Base-by-base conservation (phyloP, 192 early-diverging fungal genomes). In the Coemansia sp. region DNA sequence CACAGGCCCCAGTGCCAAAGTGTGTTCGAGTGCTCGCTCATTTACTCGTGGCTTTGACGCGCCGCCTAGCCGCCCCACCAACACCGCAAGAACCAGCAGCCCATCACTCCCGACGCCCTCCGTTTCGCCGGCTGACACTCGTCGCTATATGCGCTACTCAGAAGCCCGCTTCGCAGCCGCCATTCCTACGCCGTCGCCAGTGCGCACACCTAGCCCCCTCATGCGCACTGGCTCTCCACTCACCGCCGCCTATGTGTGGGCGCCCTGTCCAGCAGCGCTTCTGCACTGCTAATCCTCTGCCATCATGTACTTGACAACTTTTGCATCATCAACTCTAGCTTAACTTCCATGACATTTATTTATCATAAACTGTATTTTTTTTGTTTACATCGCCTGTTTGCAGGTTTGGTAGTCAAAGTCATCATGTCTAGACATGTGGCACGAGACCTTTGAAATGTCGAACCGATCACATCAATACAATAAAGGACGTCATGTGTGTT, bases 131-230 rank as follows among this genome's bases (percentile, higher is more conserved):
- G 68, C 75, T 2, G 72, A 75, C 40, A 51, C 80, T 29, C 69
- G 67, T 15, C 72, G 80, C 32, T 82, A 82, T 53, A 82, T 82
- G 75, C 65, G 70, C 36, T 82, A 75, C 45, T 82, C 80, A 1
- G 80, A 82, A 19, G 75, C 75, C 34, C 70, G 41, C 39, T 82
- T 82, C 32, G 61, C 75, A 3, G 65, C 67, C 34, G 51, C 61
- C 24, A 31, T 27, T 3, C 32, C 64, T 11, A 67, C 20, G 24
- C 65, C 32, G 27, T 0, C 74, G 13, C 64, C 79, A 5, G 27
- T 64, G 63, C 70, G 64, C 48, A 58, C 69, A 12, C 59, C 70
- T 10, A 77, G 80, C 62, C 80, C 71, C 36, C 65, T 61, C 34
- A 62, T 68, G 44, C 75, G 75, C 53, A 59, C 68, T 11, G 72